Evolutionary conservation across 371 early-diverging fungal genomes (phyloP), one percentile per base, ranked within the genome.

Genomic region (Umbelopsis sp.): DNA sequence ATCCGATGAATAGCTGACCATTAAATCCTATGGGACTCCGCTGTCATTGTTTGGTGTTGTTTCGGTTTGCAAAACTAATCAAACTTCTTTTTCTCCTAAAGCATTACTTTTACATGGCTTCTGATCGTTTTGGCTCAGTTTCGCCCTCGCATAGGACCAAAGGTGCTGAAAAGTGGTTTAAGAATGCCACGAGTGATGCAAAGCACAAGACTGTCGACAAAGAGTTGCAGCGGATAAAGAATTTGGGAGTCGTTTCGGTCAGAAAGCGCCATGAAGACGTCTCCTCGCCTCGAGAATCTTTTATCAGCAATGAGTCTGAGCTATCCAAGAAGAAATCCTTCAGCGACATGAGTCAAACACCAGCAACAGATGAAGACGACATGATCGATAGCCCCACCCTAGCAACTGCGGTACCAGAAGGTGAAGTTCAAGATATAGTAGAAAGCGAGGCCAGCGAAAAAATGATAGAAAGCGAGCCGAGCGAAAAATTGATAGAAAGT

Each of bases 21-120:
- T 18, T 18, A 57, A 57, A 16, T 18, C 8, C 11, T 18, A 12
- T n/a, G 4, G 52, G 24, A 35, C 57, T 35, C 57, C 57, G 57
- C 57, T 57, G 11, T 35, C 29, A 57, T 57, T 57, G 57, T 57
- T 57, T 57, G 57, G 57, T 57, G 57, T 18, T 57, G 57, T 57
- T 57, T 57, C 57, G 57, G 57, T 57, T 57, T 18, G 18, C 18
- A 29, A 57, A 57, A 29, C 32, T 11, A 57, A 11, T 18, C 29
- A 7, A 35, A 4, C 35, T 57, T 35, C 25, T 35, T 53, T 53
- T 14, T 35, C 57, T 18, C 57, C 16, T 57, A 25, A 12, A 16
- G 14, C 35, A 18, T 57, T 35, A 18, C 57, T 35, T 5, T 29
- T 14, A 24, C 18, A 57, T 57, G 57, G 57, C 57, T 35, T 16